Evolutionary conservation across 2,329 filamentous ascomycete species (phyloP).

Genomic region (Ophiostoma triangulosporum): DNA sequence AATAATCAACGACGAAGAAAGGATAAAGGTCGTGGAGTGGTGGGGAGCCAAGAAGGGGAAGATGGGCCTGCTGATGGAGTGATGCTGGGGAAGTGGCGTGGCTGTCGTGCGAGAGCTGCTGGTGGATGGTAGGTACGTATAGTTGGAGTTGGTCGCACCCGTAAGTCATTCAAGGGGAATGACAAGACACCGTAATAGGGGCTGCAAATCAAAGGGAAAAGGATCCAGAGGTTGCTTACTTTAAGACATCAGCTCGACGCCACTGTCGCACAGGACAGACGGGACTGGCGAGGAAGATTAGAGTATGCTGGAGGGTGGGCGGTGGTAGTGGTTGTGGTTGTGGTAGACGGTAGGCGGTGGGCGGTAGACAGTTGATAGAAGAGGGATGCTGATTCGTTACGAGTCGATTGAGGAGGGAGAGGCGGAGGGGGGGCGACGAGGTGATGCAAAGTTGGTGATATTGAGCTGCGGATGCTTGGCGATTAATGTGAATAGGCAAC

Average conservation of each 20-base stretch:
- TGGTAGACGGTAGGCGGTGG: too few relatives aligned
- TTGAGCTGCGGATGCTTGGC: too few relatives aligned
- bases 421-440: too few relatives aligned
- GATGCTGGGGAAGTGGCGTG: constrained; percentile 8
- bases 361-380: too few relatives aligned
- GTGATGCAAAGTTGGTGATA: too few relatives aligned
- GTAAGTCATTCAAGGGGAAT: too few relatives aligned
- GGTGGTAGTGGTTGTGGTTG: too few relatives aligned
- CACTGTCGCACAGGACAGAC: constrained; percentile 6
- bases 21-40: neutral
- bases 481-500: too few relatives aligned
- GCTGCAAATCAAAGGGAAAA: neutral
- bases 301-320: too few relatives aligned
- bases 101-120: constrained; percentile 2
- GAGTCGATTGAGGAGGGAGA: too few relatives aligned
- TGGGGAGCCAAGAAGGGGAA: neutral
- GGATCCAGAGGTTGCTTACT: neutral
- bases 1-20: neutral
- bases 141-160: neutral
- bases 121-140: neutral
- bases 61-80: constrained; percentile 5
- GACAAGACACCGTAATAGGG: neutral
- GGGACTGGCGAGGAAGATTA: too few relatives aligned
- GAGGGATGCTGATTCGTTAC: too few relatives aligned
- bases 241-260: constrained; percentile 4